phyloP scores from a whole-genome alignment of 2,329 filamentous ascomycete genomes.

The Claviceps monticola region DNA sequence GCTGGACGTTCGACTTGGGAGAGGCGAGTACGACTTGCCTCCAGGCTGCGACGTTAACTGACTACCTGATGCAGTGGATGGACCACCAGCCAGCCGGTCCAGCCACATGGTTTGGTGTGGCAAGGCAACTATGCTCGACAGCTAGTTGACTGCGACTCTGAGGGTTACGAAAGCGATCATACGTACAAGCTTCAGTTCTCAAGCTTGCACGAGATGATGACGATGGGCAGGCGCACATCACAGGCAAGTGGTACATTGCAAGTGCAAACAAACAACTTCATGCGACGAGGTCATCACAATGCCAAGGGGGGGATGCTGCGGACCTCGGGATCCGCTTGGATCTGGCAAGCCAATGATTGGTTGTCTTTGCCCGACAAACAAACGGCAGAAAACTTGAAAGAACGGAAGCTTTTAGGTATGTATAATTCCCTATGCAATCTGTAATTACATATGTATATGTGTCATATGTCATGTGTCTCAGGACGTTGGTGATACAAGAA shows the following conservation, averaged over 20 bases:
- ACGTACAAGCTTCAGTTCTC: not conserved
- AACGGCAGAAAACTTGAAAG: not conserved
- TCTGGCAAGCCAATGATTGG: conserved; percentile 1
- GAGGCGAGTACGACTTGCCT: conserved; percentile 58
- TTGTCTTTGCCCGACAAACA: not conserved
- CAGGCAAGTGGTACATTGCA: not conserved
- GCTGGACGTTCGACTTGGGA: conserved; percentile 51
- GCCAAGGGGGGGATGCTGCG: not conserved
- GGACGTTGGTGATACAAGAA: too few species aligned
- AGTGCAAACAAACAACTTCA: too few species aligned
- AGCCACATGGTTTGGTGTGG: conserved; percentile 57
- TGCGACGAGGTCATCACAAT: too few species aligned
- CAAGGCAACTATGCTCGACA: not conserved
- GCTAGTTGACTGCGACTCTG: not conserved
- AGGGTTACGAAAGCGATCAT: not conserved
- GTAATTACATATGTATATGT: too few species aligned
- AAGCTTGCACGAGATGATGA: not conserved
- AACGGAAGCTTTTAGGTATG: too few species aligned
- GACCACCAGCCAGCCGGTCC: conserved; percentile 61
- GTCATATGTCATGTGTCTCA: too few species aligned
- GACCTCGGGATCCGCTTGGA: not conserved
- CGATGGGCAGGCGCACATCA: not conserved
- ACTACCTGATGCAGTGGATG: conserved; percentile 40
- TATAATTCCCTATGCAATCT: too few species aligned
- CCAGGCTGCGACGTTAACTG: conserved; percentile 47